Percentiles rank a stretch among this genome's conserved stretches.
These are phyloP conservation scores for Tricholoma bakamatsutake DNA, from an alignment of 768 basidiomycete genomes.

Conservation along the genomic window DNA sequence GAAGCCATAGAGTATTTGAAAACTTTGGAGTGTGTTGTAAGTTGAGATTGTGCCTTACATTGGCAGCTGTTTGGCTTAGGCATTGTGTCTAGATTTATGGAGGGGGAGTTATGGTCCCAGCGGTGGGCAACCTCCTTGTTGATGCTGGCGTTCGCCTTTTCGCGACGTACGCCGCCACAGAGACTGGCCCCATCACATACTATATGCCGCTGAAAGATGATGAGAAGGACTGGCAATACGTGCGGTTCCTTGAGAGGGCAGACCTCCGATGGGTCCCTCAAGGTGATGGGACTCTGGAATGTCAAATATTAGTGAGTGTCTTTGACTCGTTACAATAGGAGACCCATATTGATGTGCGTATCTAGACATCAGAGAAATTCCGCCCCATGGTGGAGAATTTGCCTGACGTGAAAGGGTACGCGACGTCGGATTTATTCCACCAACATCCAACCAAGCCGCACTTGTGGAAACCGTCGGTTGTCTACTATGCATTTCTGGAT, in stretches of 20 bases:
- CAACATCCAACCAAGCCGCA: constrained; percentile 35
- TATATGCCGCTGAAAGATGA: constrained; percentile 3
- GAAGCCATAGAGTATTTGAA: constrained; percentile 14
- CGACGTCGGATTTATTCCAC: constrained; percentile 35
- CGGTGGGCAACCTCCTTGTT: constrained; percentile 7
- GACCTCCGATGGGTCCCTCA: constrained; percentile 22
- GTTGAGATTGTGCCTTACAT: background rate
- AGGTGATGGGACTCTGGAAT: constrained; percentile 25
- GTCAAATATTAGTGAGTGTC: constrained; percentile 24
- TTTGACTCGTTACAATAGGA: background rate
- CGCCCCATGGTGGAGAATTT: constrained; percentile 27
- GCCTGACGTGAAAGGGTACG: constrained; percentile 31
- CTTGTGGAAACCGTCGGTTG: constrained; percentile 37
- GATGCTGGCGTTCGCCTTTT: constrained; percentile 6
- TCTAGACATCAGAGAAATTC: constrained; percentile 22
- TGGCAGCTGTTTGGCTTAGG: background rate
- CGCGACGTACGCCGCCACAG: constrained; percentile 12
- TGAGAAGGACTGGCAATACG: constrained; percentile 13
- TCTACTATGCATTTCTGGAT: too few species aligned
- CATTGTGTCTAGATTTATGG: constrained; percentile 1
- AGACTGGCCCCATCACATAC: constrained; percentile 10
- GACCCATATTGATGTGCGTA: too few species aligned
- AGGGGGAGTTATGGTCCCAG: constrained; percentile 9
- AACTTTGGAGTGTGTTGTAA: constrained; percentile 7
- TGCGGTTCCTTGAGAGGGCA: constrained; percentile 7